Evolutionary conservation across 805 yeast genomes (phyloP), one percentile per base, ranked within the genome.

Genomic region (Candida nanaspora): DNA sequence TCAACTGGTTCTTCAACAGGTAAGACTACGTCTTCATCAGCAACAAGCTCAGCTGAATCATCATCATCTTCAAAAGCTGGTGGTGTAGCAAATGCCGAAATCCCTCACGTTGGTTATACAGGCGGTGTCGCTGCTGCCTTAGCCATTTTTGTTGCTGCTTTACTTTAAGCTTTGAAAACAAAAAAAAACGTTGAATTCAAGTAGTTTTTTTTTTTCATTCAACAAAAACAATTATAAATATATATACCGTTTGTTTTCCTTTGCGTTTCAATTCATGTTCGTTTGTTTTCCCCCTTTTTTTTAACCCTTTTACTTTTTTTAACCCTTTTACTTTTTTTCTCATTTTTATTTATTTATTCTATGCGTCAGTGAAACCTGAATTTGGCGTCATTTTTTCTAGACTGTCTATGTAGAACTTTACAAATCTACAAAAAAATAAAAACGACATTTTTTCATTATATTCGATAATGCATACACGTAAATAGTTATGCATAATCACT

Each of bases 1-100:
- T 23, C 46, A 3, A 15, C 35, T 7, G 26, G 25, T 5, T 19
- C 37, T 11, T 22, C 44, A 26, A 36, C 67, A 37, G 45, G 61
- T 44, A 43, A 40, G 4, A 33, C 52, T 9, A 30, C 51, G 6
- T 41, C 54, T 6, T 20, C 44, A 7, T 37, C 56, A 3, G 37
- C 53, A 20, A 38, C 56, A 15, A 28, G n/a, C n/a, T n/a, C 46
- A 20, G 22, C 53, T 9, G 31, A 49, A 27, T 25, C 53, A 25
- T 25, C 54, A 6, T n/a, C 49, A 9, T 39, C 55, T 8, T 39
- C 53, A 3, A 34, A 34, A 18, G n/a, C n/a, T n/a, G 37, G 28
- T 26, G 37, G 22, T 7, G 34, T 22, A 9, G 34, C 34, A 15
- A 22, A 22, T 31, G 10, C 16, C 16, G 14, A 22, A n/a, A n/a